phyloP scores from a whole-genome alignment of 129 eudicot species.

The Helichrysum umbraculigerum region DNA sequence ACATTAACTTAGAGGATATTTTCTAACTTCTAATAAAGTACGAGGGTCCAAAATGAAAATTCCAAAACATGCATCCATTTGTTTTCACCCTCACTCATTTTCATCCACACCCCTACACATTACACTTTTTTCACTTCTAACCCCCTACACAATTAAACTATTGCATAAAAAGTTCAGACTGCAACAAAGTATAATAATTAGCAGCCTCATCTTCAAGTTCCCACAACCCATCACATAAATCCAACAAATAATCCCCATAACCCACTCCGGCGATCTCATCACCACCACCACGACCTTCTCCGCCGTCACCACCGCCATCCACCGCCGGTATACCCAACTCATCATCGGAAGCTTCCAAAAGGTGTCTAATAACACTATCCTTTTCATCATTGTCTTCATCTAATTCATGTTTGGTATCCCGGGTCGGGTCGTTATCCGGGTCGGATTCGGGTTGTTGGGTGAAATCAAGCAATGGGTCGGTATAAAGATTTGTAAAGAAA shows the following conservation, averaged over 20 bases:
- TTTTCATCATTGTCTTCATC: constrained; percentile 39
- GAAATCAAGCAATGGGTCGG: constrained; percentile 30
- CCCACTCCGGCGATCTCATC: constrained; percentile 35
- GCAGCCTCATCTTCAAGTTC: constrained; percentile 93
- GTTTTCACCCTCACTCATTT: constrained; percentile 16
- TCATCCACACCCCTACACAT: constrained; percentile 19
- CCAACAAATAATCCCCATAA: constrained; percentile 19
- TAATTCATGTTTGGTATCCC: background rate
- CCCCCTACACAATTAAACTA: constrained; percentile 29
- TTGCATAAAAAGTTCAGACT: constrained; percentile 74
- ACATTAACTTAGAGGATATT: background rate
- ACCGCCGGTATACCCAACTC: constrained; percentile 72
- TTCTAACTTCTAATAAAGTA: background rate
- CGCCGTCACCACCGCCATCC: background rate
- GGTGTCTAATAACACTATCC: constrained; percentile 76
- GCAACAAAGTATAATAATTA: constrained; percentile 63
- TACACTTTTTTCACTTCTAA: constrained; percentile 33
- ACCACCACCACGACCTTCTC: constrained; percentile 9
- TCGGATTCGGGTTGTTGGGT: constrained; percentile 32
- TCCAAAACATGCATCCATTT: constrained; percentile 30
- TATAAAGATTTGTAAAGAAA: constrained; percentile 51
- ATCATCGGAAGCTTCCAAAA: constrained; percentile 94
- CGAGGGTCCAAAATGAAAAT: constrained; percentile 35
- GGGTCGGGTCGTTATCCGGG: constrained; percentile 15
- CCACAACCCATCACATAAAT: constrained; percentile 58